Base-by-base conservation (phyloP, 768 basidiomycete genomes). In the Galerina sulciceps region DNA sequence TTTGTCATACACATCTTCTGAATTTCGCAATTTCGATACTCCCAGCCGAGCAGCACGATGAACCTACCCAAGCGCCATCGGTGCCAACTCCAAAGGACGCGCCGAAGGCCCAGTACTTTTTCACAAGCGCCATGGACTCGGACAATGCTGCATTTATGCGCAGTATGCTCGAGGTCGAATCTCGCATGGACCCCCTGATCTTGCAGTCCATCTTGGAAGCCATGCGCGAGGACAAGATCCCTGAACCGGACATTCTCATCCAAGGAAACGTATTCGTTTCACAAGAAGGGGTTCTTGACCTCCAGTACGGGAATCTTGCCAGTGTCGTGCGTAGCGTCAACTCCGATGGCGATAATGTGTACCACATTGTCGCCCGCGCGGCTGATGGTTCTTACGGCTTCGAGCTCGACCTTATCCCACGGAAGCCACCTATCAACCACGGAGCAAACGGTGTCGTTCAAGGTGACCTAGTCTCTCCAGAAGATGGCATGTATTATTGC, bases 401-500 rank as follows among this genome's bases (percentile, higher is more conserved):
- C 1, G 49, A 51, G 37, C 2, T 51, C 14, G 49, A 51, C 37
- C 49, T 51, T 15, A 40, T 37, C 17, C 49, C 49, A 22, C 49
- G 49, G 6, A 51, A 51, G 37, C 49, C 49, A 22, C 49, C 49
- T 1, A 40, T 51, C 13, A 37, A 26, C 20, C 49, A 51, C 17
- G 49, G 49, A 3, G 37, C 49, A 10, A 51, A 51, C 40, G 49
- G 49, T 37, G 49, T 51, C 37, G 49, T 51, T 6, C 49, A 51
- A 37, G 49, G 49, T 8, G 49, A 51, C 13, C 49, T 51, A 17
- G 20, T 51, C 37, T 38, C 20, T 6, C 49, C 49, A 2, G 49
- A 51, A 2, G 49, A 51, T n/a, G 49, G 49, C 10, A 51, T 51
- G 49, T 51, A 51, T 26, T 51, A 51, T n/a, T 51, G 49, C 49